Evolutionary conservation across 192 early-diverging fungal species (phyloP).

Genomic region (Umbelopsis ramanniana): DNA sequence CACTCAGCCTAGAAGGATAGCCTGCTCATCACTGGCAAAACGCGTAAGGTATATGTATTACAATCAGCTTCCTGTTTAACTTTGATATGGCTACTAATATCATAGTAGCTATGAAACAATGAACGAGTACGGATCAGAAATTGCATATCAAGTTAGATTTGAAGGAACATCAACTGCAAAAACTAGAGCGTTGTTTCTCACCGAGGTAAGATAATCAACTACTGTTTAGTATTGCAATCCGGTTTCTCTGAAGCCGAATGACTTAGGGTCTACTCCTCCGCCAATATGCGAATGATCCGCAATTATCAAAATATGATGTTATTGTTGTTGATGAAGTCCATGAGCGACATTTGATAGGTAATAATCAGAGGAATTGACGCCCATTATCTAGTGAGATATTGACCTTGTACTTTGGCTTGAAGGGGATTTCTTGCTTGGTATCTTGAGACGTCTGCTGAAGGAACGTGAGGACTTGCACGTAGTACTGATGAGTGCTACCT

Average conservation of each 20-base stretch:
- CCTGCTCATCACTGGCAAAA: conserved; percentile 58
- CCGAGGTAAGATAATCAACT: conserved; percentile 47
- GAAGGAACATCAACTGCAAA: conserved; percentile 57
- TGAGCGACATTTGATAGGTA: conserved; percentile 62
- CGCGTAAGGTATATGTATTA: conserved; percentile 52
- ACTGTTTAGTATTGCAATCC: neutral
- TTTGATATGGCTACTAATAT: neutral
- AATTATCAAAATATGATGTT: conserved; percentile 65
- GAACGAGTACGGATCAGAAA: conserved; percentile 65
- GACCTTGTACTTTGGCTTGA: conserved; percentile 48
- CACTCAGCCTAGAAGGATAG: conserved; percentile 91
- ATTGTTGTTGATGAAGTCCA: conserved; percentile 92
- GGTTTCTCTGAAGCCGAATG: neutral
- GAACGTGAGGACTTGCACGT: conserved; percentile 67
- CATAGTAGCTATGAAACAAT: conserved; percentile 57
- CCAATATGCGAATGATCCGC: conserved; percentile 67
- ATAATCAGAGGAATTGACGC: neutral
- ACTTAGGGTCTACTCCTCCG: conserved; percentile 65
- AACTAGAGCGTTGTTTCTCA: conserved; percentile 75
- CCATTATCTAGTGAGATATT: neutral
- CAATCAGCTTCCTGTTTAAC: neutral
- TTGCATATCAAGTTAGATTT: conserved; percentile 73
- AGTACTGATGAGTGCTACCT: conserved; percentile 92
- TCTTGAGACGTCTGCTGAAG: conserved; percentile 67
- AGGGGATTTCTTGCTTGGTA: conserved; percentile 82